These are phyloP conservation scores for Fusarium pseudoanthophilum DNA, from an alignment of 2,329 filamentous ascomycete genomes.

Conservation along the genomic window DNA sequence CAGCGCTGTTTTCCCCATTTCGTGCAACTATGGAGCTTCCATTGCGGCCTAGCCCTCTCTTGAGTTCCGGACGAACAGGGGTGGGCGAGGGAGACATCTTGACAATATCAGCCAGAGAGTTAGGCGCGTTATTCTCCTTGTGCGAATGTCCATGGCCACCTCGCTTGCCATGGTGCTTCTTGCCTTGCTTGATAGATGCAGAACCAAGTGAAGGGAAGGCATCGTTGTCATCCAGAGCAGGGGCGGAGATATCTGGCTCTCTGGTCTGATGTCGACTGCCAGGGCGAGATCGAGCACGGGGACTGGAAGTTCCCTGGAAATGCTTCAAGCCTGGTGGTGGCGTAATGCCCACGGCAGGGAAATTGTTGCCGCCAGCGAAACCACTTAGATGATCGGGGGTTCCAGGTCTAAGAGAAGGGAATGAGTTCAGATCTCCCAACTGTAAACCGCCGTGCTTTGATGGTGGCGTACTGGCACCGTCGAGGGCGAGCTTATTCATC, in stretches of 20 bases:
- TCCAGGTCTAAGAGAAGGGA: slow-evolving; percentile 77
- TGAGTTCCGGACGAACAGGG: slow-evolving; percentile 69
- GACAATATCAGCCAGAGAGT: slow-evolving; percentile 91
- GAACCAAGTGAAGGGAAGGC: slow-evolving; percentile 92
- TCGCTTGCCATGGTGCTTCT: slow-evolving; percentile 94
- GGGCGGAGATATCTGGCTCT: slow-evolving; percentile 72
- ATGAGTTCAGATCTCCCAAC: slow-evolving; percentile 84
- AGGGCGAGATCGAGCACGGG: slow-evolving; percentile 82
- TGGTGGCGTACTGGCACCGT: slow-evolving; percentile 74
- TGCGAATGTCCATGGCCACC: slow-evolving; percentile 79
- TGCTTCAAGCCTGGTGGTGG: slow-evolving; percentile 78
- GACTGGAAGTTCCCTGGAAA: slow-evolving; percentile 69
- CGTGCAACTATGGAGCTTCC: slow-evolving; percentile 73
- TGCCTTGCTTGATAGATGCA: slow-evolving; percentile 77
- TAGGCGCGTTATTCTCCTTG: slow-evolving; percentile 75
- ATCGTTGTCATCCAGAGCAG: slow-evolving; percentile 91
- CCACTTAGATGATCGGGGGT: slow-evolving; percentile 68
- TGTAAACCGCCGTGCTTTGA: slow-evolving; percentile 75
- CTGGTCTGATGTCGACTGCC: slow-evolving; percentile 77
- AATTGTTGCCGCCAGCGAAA: slow-evolving; percentile 64
- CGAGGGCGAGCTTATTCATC: slow-evolving; percentile 81
- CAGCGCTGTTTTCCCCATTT: slow-evolving; percentile 79
- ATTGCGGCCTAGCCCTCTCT: slow-evolving; percentile 67
- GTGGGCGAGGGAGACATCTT: slow-evolving; percentile 93
- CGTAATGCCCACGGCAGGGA: slow-evolving; percentile 64